Evolutionary conservation across 2,329 filamentous ascomycete genomes (phyloP), one percentile per base, ranked within the genome.

Genomic region (Periconia digitata): DNA sequence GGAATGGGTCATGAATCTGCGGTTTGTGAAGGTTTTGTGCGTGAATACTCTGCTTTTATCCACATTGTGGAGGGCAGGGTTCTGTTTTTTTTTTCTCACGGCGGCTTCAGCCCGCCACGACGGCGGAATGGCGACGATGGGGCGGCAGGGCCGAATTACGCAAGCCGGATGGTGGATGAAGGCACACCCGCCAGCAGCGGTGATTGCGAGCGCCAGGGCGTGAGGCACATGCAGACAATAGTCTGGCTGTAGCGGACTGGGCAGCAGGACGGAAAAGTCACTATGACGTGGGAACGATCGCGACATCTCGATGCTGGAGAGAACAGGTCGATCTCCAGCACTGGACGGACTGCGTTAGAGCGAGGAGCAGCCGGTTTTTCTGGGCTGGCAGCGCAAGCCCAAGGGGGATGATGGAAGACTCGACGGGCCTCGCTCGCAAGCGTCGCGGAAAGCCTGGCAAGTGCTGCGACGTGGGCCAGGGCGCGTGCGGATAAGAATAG

Each of bases 11-110:
- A 32, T 17, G 38, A 44, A 39, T 46, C 41, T 46, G 22, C n/a
- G 34, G 51, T 22, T 59, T 67, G 55, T 65, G 62, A 67, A 68
- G 57, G 55, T 21, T 60, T 71, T 71, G 63, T 70, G 66, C 63
- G 27, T 32, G 43, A 41, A 24, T 40, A 15, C 12, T 39, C 18
- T 29, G 23, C 45, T 51, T 52, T 32, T 53, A 32, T 45, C 43
- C 49, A 43, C 36, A 54, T 49, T 32, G 49, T 45, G 54, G 54
- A 47, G 40, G 45, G 55, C 49, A 60, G 27, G 27, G 27, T 32
- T 32, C 27, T 13, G 27, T 32, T 32, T 67, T 69, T 63, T 66
- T 32, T 67, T 69, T 63, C 65, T 59, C 65, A 68, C 56, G 5
- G 18, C 49, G 44, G 49, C 52, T 60, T 66, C 64, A 69, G 67